Conservation (phyloP, 768 basidiomycete species). For the Suillus alpinus region DNA sequence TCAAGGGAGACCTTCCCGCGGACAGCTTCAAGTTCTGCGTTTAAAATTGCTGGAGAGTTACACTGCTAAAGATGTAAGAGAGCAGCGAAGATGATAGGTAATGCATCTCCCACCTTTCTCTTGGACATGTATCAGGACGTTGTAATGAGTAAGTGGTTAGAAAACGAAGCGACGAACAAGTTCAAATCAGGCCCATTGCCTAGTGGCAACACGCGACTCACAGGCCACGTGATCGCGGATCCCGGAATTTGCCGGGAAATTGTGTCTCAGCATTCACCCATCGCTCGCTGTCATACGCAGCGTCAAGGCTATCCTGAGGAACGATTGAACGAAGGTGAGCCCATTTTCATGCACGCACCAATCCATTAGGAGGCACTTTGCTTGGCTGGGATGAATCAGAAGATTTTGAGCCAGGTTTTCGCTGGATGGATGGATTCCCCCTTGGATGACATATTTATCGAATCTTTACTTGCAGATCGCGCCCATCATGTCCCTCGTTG, state of each 20-base stretch:
- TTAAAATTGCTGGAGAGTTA: constrained; percentile 26
- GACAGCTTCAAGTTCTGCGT: constrained; percentile 41
- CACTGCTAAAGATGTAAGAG: constrained; percentile 27
- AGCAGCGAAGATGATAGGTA: rapidly evolving
- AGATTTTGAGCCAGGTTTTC: constrained; percentile 1
- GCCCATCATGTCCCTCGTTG: constrained; percentile 87
- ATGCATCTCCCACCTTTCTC: constrained; percentile 19
- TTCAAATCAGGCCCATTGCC: constrained; percentile 9
- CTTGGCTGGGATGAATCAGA: background rate
- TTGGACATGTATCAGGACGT: constrained; percentile 22
- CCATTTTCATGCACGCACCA: constrained; percentile 1
- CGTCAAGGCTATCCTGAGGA: constrained; percentile 18
- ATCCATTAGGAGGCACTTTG: background rate
- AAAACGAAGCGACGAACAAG: constrained; percentile 6
- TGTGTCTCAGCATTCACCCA: constrained; percentile 21
- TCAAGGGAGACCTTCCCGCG: constrained; percentile 41
- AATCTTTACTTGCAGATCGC: background rate
- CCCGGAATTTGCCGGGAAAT: constrained; percentile 17
- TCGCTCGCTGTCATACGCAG: constrained; percentile 8
- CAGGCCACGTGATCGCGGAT: constrained; percentile 21
- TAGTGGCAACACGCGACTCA: constrained; percentile 10
- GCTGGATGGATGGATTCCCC: constrained; percentile 19
- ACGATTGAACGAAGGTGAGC: constrained; percentile 25
- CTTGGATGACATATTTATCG: background rate
- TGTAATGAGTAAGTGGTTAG: background rate